Evolutionary conservation across 2,329 filamentous ascomycete species (phyloP).

Genomic region (Aspergillus neoniger): DNA sequence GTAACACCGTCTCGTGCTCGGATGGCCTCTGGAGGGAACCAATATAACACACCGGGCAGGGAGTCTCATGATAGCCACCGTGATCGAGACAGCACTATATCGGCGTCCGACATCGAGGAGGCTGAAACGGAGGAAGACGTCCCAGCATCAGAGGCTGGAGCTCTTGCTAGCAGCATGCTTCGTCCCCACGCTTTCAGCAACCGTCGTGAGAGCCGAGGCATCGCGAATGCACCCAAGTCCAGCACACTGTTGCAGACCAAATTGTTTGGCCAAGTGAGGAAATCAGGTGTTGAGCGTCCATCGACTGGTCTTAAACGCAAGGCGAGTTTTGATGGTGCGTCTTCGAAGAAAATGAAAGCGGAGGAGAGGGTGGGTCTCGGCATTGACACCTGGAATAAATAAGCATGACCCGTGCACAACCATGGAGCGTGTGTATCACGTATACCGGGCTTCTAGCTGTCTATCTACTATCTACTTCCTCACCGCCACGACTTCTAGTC

Average conservation of each 20-base stretch:
- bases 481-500: too few species aligned
- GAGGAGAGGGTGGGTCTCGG: constrained; percentile 57
- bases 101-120: constrained; percentile 59
- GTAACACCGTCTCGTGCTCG: constrained; percentile 67
- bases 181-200: constrained; percentile 55
- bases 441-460: background rate
- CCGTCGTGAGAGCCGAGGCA: constrained; percentile 37
- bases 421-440: constrained; percentile 15
- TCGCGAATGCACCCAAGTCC: constrained; percentile 43
- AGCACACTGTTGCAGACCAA: constrained; percentile 61
- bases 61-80: constrained; percentile 55
- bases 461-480: background rate
- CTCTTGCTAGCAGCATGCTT: constrained; percentile 73
- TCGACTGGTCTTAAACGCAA: constrained; percentile 41
- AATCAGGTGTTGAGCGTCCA: constrained; percentile 49
- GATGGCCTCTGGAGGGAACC: constrained; percentile 51
- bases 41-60: constrained; percentile 61
- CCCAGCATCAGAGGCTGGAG: constrained; percentile 74
- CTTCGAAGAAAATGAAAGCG: constrained; percentile 54
- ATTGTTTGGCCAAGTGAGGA: constrained; percentile 64
- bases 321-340: constrained; percentile 38
- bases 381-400: constrained; percentile 49
- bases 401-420: constrained; percentile 26
- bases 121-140: constrained; percentile 65
- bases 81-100: constrained; percentile 85